These are phyloP conservation scores for Cyberlindnera euphorbiiphila DNA, from an alignment of 805 yeast genomes.

Conservation along the genomic window DNA sequence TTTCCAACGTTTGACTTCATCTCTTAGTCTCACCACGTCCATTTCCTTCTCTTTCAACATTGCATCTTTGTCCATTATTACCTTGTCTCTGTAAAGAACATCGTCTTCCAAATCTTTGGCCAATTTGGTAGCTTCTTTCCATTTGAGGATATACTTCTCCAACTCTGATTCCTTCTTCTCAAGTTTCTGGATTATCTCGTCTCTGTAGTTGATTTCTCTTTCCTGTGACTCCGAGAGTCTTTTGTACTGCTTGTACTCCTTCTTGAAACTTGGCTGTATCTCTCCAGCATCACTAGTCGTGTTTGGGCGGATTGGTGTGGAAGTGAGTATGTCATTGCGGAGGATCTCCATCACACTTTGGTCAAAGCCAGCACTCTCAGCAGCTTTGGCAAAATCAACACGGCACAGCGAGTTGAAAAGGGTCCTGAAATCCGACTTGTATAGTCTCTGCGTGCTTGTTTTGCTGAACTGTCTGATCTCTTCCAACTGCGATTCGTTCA, in stretches of 20 bases:
- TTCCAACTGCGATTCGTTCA: constrained; percentile 27
- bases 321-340: constrained; percentile 3
- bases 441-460: constrained; percentile 30
- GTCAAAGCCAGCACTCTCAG: constrained; percentile 20
- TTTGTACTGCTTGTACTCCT: constrained; percentile 20
- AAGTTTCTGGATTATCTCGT: constrained; percentile 21
- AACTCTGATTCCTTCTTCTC: constrained; percentile 15
- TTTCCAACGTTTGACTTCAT: constrained; percentile 10
- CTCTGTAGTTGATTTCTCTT: constrained; percentile 26
- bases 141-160: constrained; percentile 6
- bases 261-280: constrained; percentile 21
- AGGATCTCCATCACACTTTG: constrained; percentile 6
- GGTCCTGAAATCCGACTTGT: constrained; percentile 31
- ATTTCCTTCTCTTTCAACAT: constrained; percentile 11
- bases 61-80: constrained; percentile 18
- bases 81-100: constrained; percentile 22
- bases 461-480: constrained; percentile 29
- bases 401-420: constrained; percentile 33
- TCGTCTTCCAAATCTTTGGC: constrained; percentile 22
- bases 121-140: constrained; percentile 8
- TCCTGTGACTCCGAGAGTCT: constrained; percentile 23
- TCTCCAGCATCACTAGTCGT: constrained; percentile 3
- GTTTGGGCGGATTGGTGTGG: constrained; percentile 12
- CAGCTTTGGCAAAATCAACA: constrained; percentile 28
- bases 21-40: constrained; percentile 6